These are phyloP conservation scores for Parastagonospora avenae DNA, from an alignment of 2,329 filamentous ascomycete species.

Conservation along the genomic window DNA sequence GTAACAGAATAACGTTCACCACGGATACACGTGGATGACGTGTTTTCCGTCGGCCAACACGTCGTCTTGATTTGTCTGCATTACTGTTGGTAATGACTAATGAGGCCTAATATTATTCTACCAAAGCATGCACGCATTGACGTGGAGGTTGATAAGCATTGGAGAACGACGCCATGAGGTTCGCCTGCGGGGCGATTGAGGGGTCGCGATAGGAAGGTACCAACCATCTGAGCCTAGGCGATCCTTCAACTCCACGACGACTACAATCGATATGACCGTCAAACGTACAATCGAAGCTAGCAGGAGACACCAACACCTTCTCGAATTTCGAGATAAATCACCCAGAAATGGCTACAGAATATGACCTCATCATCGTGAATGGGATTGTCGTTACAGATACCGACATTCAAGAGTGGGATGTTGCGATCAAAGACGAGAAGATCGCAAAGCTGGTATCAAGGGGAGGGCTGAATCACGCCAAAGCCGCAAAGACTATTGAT, in stretches of 20 bases:
- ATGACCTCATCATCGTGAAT: constrained; percentile 51
- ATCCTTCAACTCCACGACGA: constrained; percentile 9
- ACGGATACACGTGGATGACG: neutral
- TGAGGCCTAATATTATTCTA: neutral
- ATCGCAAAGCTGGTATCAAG: constrained; percentile 43
- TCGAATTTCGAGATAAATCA: neutral
- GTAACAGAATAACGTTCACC: neutral
- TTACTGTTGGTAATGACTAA: constrained; percentile 24
- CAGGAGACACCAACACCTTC: neutral
- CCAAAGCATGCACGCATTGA: constrained; percentile 7
- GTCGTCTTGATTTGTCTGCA: neutral
- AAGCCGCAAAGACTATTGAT: constrained; percentile 45
- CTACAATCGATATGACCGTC: constrained; percentile 5
- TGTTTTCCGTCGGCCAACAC: constrained; percentile 13
- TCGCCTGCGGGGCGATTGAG: constrained; percentile 21
- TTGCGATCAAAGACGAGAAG: constrained; percentile 52
- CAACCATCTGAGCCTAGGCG: constrained; percentile 20
- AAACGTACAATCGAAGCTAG: neutral
- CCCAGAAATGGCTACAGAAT: constrained; percentile 16
- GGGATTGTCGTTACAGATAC: constrained; percentile 51
- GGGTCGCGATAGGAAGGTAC: constrained; percentile 31
- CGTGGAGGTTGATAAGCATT: constrained; percentile 23
- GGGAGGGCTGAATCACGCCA: constrained; percentile 36
- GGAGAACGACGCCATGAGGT: constrained; percentile 11
- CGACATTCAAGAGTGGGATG: constrained; percentile 47